Conservation (phyloP, 176 grass and related monocot genomes). For the Carex kokanica region DNA sequence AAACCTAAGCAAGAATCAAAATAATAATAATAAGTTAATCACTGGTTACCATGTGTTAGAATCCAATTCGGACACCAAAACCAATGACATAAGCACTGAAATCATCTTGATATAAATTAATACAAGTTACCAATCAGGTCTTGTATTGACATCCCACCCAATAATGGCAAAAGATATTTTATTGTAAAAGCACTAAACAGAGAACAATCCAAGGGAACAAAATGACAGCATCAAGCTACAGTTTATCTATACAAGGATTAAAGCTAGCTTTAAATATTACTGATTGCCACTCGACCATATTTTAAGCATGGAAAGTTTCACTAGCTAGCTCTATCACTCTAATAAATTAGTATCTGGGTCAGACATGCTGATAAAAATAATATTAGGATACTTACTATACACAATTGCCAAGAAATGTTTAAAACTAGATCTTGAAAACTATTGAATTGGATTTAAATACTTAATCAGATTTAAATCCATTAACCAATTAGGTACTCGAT, state of each 20-base stretch:
- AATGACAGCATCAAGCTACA: background rate
- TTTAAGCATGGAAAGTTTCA: background rate
- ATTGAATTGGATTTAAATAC: too few species aligned
- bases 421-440: background rate
- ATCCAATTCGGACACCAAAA: background rate
- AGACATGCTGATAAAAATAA: background rate
- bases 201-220: background rate
- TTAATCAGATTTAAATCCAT: too few species aligned
- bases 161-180: background rate
- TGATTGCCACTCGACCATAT: conserved; percentile 1
- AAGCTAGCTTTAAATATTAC: background rate
- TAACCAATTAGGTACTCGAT: too few species aligned
- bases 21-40: conserved; percentile 8
- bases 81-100: background rate
- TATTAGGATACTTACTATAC: background rate
- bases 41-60: conserved; percentile 6
- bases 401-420: background rate
- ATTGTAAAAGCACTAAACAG: background rate
- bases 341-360: background rate
- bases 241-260: background rate
- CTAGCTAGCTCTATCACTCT: background rate
- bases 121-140: background rate
- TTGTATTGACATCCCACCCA: background rate
- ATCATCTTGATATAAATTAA: background rate
- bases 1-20: background rate